phyloP scores from a whole-genome alignment of 441 rosid species.

The Mallotus repandus region DNA sequence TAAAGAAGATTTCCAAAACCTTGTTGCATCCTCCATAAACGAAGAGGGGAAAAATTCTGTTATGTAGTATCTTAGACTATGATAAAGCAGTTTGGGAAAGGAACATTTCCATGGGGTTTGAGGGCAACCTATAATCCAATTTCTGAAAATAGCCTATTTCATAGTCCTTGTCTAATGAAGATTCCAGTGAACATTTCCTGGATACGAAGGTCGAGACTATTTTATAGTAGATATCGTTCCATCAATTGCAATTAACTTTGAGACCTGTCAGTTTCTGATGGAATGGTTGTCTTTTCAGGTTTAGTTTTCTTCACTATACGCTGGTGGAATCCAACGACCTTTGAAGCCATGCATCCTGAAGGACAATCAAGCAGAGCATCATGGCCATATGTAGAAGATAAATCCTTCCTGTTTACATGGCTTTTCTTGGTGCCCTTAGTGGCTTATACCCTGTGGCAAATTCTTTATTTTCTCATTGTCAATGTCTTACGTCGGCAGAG shows the following conservation, averaged over 20 bases:
- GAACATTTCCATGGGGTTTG: background rate
- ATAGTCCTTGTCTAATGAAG: background rate
- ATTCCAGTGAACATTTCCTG: background rate
- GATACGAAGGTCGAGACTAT: background rate
- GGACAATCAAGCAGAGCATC: slow-evolving; percentile 62
- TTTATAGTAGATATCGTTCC: background rate
- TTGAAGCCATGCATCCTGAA: slow-evolving; percentile 87
- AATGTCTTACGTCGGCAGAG: slow-evolving; percentile 88
- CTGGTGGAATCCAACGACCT: slow-evolving; percentile 95
- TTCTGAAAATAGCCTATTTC: background rate
- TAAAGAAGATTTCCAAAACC: background rate
- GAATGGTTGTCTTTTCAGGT: slow-evolving; percentile 44
- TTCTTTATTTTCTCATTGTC: slow-evolving; percentile 84
- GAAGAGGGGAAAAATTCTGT: background rate
- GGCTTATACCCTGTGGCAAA: slow-evolving; percentile 89
- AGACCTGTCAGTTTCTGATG: slow-evolving; percentile 10
- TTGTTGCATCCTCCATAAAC: background rate
- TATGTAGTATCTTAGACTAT: background rate
- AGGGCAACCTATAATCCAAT: background rate
- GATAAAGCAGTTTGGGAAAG: background rate
- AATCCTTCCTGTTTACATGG: slow-evolving; percentile 76
- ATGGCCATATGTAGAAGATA: slow-evolving; percentile 93
- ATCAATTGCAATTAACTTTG: slow-evolving; percentile 5
- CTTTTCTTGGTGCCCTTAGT: slow-evolving; percentile 79
- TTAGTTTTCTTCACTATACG: slow-evolving; percentile 94